Evolutionary conservation across 2,329 filamentous ascomycete genomes (phyloP).

Genomic region (Zalaria sp.): DNA sequence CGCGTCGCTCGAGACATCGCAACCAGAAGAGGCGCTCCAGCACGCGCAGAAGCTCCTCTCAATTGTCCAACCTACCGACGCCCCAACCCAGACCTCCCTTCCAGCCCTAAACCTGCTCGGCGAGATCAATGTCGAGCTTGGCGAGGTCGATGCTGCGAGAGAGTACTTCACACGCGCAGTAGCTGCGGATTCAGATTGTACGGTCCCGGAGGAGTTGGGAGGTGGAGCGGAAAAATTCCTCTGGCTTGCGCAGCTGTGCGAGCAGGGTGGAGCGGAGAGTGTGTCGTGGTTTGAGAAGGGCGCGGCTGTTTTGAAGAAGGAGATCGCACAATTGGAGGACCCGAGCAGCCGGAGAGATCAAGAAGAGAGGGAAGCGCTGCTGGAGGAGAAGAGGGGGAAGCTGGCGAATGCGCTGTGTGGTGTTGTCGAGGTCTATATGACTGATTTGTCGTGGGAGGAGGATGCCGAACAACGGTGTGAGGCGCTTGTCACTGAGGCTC

Average conservation of each 20-base stretch:
- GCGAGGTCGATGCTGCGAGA: conserved; percentile 64
- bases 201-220: conserved; percentile 53
- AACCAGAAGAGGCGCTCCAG: conserved; percentile 42
- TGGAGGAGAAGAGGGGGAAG: conserved; percentile 62
- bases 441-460: conserved; percentile 79
- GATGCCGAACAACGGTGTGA: conserved; percentile 87
- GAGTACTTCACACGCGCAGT: conserved; percentile 60
- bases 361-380: conserved; percentile 18
- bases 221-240: conserved; percentile 89
- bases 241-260: conserved; percentile 80
- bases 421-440: conserved; percentile 97
- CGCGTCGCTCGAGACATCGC: conserved; percentile 41
- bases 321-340: conserved; percentile 39
- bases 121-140: conserved; percentile 69
- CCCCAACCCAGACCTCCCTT: conserved; percentile 27
- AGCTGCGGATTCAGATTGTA: conserved; percentile 61
- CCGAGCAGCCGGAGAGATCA: conserved; percentile 15
- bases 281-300: conserved; percentile 53
- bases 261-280: conserved; percentile 45
- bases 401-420: conserved; percentile 86
- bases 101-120: conserved; percentile 63
- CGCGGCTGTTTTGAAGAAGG: conserved; percentile 54
- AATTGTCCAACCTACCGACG: conserved; percentile 24
- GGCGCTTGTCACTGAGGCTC: conserved; percentile 75
- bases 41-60: conserved; percentile 39